These are phyloP conservation scores for Tolypocladium album DNA, from an alignment of 2,329 filamentous ascomycete species.

Conservation along the genomic window DNA sequence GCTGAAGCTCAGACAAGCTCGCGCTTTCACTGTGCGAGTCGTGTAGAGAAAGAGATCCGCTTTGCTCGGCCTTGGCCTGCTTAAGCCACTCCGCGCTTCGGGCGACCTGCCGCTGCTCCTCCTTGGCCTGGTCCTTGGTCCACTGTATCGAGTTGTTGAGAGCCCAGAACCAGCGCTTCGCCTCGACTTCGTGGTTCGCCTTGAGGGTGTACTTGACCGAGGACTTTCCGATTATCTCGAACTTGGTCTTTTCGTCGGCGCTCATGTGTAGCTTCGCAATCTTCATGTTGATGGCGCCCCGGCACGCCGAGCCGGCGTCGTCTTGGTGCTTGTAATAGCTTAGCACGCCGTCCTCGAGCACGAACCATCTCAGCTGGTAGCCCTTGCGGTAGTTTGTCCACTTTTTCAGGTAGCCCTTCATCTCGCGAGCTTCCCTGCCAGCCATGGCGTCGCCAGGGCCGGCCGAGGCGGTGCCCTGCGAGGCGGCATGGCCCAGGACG, in stretches of 20 bases:
- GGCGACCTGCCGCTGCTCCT: slow-evolving; percentile 69
- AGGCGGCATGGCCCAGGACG: slow-evolving; percentile 66
- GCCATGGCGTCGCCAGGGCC: slow-evolving; percentile 51
- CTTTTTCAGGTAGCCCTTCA: slow-evolving; percentile 98
- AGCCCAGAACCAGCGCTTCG: slow-evolving; percentile 98
- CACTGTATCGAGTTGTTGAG: slow-evolving; percentile 98
- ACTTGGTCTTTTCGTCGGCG: slow-evolving; percentile 91
- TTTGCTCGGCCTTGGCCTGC: slow-evolving; percentile 70
- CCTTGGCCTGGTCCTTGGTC: slow-evolving; percentile 92
- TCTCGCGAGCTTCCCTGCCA: slow-evolving; percentile 82
- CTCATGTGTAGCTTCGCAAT: slow-evolving; percentile 95
- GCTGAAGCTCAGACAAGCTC: slow-evolving; percentile 35
- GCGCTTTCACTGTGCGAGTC: slow-evolving; percentile 40
- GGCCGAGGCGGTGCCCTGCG: slow-evolving; percentile 42
- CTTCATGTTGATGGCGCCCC: slow-evolving; percentile 96
- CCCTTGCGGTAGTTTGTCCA: slow-evolving; percentile 99
- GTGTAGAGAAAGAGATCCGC: slow-evolving; percentile 34
- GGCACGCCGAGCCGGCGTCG: slow-evolving; percentile 89
- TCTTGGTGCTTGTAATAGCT: slow-evolving; percentile 99
- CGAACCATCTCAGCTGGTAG: slow-evolving; percentile 96
- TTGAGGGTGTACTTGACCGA: slow-evolving; percentile 98
- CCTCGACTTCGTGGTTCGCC: slow-evolving; percentile 95
- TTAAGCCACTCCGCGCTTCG: slow-evolving; percentile 65
- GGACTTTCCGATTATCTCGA: slow-evolving; percentile 95
- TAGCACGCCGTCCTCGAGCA: slow-evolving; percentile 90